Base-by-base conservation (phyloP, 2,329 filamentous ascomycete genomes). In the Penicillium expansum region DNA sequence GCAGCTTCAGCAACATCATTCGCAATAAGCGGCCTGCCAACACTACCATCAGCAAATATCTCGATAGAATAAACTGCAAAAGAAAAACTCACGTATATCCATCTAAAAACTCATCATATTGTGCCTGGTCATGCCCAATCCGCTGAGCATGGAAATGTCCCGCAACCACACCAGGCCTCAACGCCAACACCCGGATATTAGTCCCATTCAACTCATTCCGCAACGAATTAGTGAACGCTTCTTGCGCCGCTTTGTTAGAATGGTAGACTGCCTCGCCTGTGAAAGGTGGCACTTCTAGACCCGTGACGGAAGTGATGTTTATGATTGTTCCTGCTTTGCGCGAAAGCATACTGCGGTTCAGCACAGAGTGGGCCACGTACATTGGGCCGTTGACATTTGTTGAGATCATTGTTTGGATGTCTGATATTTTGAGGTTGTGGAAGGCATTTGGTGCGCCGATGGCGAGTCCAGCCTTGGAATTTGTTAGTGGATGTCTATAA, bases 171-270 rank as follows among this genome's bases (percentile, higher is more conserved):
- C 79, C 80, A 0, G 80, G 80, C 32, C 79, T 65, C 14, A 81
- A 58, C 0, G 76, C 77, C 7, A 81, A 55, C 0, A 82, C 78
- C n/a, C 76, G 73, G 53, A 82, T 79, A n/a, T 80, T 75, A 0
- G 78, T 79, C 3, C 73, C 76, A 22, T 60, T 66, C 9, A 81
- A 63, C 64, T 84, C 82, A 18, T 73, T 80, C 0, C 80, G 69
- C 10, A 83, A 70, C 1, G 74, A 73, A 53, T 83, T 81, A 0
- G 77, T 78, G 58, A 83, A 82, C 0, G 68, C 80, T 53, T 82
- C 79, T 50, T 79, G 77, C 3, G 69, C 71, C 10, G 33, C 47
- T 6, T 48, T 48, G 10, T 29, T 48, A 5, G 47, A 37, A 27
- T 48, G n/a, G n/a, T n/a, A 80, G 9, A 82, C 77, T 0, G 78